A percentile compares a stretch with the other conserved stretches of the same genome.
phyloP scores from a whole-genome alignment of 78 protist genomes.

The Emiliania huxleyi region DNA sequence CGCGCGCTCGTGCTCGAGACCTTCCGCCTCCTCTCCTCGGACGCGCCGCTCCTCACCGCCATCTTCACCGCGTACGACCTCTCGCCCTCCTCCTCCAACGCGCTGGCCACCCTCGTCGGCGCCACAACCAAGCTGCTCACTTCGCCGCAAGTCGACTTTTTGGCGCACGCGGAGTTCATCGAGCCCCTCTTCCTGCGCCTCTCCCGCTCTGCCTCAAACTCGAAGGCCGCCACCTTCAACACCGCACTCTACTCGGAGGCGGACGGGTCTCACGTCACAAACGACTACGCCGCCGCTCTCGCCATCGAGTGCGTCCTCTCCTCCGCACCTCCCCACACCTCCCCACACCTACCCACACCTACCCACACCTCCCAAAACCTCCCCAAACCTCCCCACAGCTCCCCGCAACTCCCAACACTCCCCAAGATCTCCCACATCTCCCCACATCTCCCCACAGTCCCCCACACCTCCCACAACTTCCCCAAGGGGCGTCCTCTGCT shows the following conservation, averaged over 20 bases:
- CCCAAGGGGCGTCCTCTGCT: too few species aligned
- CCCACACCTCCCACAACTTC: too few species aligned
- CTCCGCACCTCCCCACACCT: too few species aligned
- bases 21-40: background rate
- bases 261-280: background rate
- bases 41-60: background rate
- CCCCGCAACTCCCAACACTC: too few species aligned
- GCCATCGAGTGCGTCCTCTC: slow-evolving; percentile 5
- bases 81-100: background rate
- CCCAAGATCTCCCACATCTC: too few species aligned
- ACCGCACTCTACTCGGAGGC: background rate
- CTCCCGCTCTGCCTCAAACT: background rate
- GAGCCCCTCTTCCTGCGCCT: background rate
- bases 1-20: background rate
- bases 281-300: background rate
- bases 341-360: too few species aligned
- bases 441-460: too few species aligned
- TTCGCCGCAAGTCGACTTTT: background rate
- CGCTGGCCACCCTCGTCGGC: background rate
- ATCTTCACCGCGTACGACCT: background rate
- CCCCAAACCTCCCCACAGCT: too few species aligned
- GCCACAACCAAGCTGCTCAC: background rate
- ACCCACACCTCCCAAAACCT: too few species aligned
- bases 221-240: background rate
- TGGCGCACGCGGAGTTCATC: background rate